phyloP scores from a whole-genome alignment of 805 yeast genomes.

The Candida argentea region DNA sequence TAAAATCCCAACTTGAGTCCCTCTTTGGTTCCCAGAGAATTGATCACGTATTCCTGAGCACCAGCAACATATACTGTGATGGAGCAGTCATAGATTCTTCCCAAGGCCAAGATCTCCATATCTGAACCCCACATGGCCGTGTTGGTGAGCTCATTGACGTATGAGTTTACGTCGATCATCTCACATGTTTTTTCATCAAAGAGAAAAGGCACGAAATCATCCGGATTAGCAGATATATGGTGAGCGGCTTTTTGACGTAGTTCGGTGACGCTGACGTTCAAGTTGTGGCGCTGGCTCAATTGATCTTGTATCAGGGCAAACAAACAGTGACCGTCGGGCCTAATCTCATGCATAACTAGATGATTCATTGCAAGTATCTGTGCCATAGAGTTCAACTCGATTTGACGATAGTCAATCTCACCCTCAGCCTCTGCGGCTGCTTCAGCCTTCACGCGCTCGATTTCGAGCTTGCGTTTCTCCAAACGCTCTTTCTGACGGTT shows the following conservation, averaged over 20 bases:
- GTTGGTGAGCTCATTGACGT: slow-evolving; percentile 55
- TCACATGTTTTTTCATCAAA: slow-evolving; percentile 69
- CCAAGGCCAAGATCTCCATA: slow-evolving; percentile 75
- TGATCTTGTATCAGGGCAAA: slow-evolving; percentile 84
- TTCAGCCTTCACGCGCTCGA: slow-evolving; percentile 49
- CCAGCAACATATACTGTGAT: slow-evolving; percentile 76
- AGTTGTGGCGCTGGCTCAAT: slow-evolving; percentile 39
- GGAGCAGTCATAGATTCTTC: slow-evolving; percentile 61
- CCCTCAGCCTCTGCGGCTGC: slow-evolving; percentile 62
- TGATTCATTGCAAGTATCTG: slow-evolving; percentile 38
- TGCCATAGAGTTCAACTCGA: slow-evolving; percentile 61
- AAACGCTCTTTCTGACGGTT: slow-evolving; percentile 81
- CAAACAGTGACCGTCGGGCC: slow-evolving; percentile 91
- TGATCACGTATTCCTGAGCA: slow-evolving; percentile 52
- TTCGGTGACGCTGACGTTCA: slow-evolving; percentile 32
- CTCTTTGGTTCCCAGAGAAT: slow-evolving; percentile 42
- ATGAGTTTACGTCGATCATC: slow-evolving; percentile 54
- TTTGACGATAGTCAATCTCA: slow-evolving; percentile 56
- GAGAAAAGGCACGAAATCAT: slow-evolving; percentile 71
- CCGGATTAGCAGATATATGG: slow-evolving; percentile 53
- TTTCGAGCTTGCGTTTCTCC: slow-evolving; percentile 65
- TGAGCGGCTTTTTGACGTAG: slow-evolving; percentile 58
- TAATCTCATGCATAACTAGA: slow-evolving; percentile 55
- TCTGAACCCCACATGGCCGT: slow-evolving; percentile 97
- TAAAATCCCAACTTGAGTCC: slow-evolving; percentile 69